phyloP scores from a whole-genome alignment of 208 protist genomes.

The Trypanosoma congolense region DNA sequence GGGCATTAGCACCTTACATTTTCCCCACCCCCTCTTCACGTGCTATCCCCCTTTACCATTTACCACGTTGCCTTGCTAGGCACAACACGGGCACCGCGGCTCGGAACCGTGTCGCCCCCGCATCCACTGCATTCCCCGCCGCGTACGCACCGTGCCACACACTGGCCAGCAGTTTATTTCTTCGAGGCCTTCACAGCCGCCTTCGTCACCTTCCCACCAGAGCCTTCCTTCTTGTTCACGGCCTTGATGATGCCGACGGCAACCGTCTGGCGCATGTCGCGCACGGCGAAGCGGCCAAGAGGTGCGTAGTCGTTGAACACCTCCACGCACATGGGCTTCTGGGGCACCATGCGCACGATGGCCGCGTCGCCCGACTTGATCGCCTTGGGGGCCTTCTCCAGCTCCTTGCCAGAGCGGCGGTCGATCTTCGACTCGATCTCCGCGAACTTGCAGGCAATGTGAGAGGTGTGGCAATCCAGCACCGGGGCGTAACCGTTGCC shows the following conservation, averaged over 20 bases:
- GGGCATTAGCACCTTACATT: too few species aligned
- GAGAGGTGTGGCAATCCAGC: constrained; percentile 93
- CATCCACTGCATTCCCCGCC: too few species aligned
- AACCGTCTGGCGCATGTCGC: constrained; percentile 94
- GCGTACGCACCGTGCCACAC: neutral
- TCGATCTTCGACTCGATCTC: constrained; percentile 91
- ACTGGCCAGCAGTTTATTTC: constrained; percentile 37
- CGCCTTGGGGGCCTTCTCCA: constrained; percentile 82
- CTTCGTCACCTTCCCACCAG: constrained; percentile 77
- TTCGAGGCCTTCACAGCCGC: constrained; percentile 61
- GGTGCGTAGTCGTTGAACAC: constrained; percentile 91
- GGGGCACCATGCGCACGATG: constrained; percentile 82
- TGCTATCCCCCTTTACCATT: too few species aligned
- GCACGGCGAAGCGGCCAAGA: constrained; percentile 94
- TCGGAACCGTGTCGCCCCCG: too few species aligned
- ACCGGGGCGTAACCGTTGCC: constrained; percentile 84
- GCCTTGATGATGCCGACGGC: constrained; percentile 96
- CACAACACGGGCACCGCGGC: too few species aligned
- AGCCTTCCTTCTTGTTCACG: constrained; percentile 64
- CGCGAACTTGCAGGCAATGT: constrained; percentile 91
- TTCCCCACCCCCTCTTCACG: too few species aligned
- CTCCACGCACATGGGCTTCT: constrained; percentile 94
- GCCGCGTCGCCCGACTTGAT: constrained; percentile 93
- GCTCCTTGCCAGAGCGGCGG: constrained; percentile 85
- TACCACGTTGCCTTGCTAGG: too few species aligned